Percentiles rank a stretch among this genome's conserved stretches.
Conservation (phyloP, 345 rosid species). For the Sisymbrium altissimum region DNA sequence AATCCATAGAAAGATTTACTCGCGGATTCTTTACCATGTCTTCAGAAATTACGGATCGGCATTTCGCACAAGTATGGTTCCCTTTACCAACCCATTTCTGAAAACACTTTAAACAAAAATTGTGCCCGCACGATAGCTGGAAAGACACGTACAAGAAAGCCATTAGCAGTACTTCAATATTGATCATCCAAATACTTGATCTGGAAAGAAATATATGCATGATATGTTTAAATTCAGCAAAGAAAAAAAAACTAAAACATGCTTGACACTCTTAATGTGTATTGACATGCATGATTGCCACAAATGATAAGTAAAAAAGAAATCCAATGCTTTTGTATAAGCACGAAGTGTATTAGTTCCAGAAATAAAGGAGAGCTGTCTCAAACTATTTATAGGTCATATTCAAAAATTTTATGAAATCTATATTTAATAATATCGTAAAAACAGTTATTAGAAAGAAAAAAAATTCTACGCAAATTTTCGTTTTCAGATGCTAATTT, state of each 20-base stretch:
- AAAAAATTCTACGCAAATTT: too few relatives aligned
- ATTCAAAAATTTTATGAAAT: too few relatives aligned
- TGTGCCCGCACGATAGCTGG: conserved; percentile 85
- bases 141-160: not conserved
- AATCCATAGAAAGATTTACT: conserved; percentile 51
- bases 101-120: conserved; percentile 72
- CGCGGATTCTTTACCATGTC: conserved; percentile 53
- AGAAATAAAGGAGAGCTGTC: too few relatives aligned
- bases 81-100: conserved; percentile 53
- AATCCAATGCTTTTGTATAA: too few relatives aligned
- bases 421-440: too few relatives aligned
- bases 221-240: not conserved
- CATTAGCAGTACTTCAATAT: not conserved
- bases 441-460: too few relatives aligned
- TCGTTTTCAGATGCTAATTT: too few relatives aligned
- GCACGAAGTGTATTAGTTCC: too few relatives aligned
- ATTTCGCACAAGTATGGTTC: conserved; percentile 51
- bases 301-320: too few relatives aligned
- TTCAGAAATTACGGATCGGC: conserved; percentile 47
- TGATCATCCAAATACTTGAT: not conserved
- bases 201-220: not conserved
- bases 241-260: not conserved
- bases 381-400: too few relatives aligned
- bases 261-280: not conserved
- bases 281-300: not conserved